Evolutionary conservation across 495 filamentous ascomycete genomes (phyloP).

Genomic region (Podospora pseudocomata): DNA sequence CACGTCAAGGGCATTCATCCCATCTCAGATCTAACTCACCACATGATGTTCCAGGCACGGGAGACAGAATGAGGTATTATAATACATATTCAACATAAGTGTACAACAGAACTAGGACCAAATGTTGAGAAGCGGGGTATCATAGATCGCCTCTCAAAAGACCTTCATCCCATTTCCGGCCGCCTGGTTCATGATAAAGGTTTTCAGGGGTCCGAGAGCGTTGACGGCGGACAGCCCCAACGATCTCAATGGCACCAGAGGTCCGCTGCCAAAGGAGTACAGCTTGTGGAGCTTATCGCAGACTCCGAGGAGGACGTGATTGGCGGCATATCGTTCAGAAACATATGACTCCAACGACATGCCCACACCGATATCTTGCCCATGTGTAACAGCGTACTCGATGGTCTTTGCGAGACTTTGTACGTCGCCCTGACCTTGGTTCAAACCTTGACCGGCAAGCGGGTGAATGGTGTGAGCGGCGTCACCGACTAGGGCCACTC

Average conservation of each 20-base stretch:
- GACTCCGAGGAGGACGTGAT: conserved; percentile 81
- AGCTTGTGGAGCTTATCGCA: conserved; percentile 93
- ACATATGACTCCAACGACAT: conserved; percentile 77
- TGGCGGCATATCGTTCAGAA: conserved; percentile 70
- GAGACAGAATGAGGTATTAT: not conserved
- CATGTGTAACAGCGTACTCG: conserved; percentile 71
- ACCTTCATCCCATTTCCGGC: conserved; percentile 56
- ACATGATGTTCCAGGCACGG: not conserved
- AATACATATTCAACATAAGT: not conserved
- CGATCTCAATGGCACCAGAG: conserved; percentile 72
- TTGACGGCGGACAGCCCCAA: conserved; percentile 76
- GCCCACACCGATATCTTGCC: conserved; percentile 70
- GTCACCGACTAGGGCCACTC: conserved; percentile 85
- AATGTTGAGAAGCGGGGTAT: not conserved
- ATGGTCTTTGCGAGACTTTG: conserved; percentile 69
- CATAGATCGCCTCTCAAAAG: conserved; percentile 28
- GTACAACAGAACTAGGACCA: conserved; percentile 11
- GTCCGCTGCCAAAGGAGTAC: conserved; percentile 70
- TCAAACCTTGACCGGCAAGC: conserved; percentile 89
- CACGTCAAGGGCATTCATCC: not conserved
- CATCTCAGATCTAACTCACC: not conserved
- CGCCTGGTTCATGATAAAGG: conserved; percentile 85
- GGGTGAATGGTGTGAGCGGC: conserved; percentile 95
- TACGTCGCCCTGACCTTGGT: conserved; percentile 87
- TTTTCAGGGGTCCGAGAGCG: conserved; percentile 72